Evolutionary conservation across 78 protist genomes (phyloP), one percentile per base, ranked within the genome.

Genomic region (Dictyostelium brefeldianum): DNA sequence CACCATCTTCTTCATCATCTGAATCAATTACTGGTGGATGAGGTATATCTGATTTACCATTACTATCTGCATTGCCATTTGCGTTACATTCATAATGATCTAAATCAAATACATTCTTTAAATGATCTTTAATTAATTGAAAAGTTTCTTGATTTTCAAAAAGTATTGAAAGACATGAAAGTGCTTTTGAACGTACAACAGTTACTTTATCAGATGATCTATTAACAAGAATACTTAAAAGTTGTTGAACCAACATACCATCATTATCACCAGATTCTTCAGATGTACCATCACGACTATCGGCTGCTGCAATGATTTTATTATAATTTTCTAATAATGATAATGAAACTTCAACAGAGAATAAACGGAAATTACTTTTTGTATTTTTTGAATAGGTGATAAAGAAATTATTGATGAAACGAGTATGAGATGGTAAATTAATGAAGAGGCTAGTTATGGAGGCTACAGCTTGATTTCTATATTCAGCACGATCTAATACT

Each of bases 131-230:
- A 65, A 84, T 64, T 17, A 25, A n/a, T 17, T 20, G 41, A 4
- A 22, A 14, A 17, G 22, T 70, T 11, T 20, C 43, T 18, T 20
- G 36, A 12, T 70, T 18, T 67, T 67, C 75, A 8, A 90, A 53
- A 5, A 90, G 22, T 4, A 9, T 15, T 56, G 95, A 84, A 14
- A 90, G 54, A 41, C 89, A 82, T 22, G 75, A 51, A 10, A 90
- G 50, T 41, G 95, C 85, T 56, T 90, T 90, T 20, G 95, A 56
- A 51, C 95, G 46, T 47, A 90, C 95, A 0, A 80, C 83, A 4
- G 95, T 62, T 20, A 90, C 43, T 48, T 90, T 90, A 65, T 90
- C 95, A 1, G 90, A 81, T 41, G 95, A 90, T 69, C 95, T 79
- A 22, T 90, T 65, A 27, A 90, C 89, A 31, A 90, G 71, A 27